Conservation (phyloP, 208 protist genomes). For the Leishmania tropica region DNA sequence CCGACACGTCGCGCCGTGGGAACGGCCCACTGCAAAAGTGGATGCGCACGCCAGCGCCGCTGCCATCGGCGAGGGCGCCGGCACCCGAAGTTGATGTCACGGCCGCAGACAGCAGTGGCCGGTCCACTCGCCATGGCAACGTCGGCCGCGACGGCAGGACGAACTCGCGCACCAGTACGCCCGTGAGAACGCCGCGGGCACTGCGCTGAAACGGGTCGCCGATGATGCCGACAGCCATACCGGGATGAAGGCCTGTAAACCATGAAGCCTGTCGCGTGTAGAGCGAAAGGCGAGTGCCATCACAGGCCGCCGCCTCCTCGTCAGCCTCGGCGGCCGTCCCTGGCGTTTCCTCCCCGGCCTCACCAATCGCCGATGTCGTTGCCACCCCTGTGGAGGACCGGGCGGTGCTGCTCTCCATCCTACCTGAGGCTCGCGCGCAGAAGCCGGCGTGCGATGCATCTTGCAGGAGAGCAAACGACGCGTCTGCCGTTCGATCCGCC, state of each 20-base stretch:
- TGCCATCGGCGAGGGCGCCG: background rate
- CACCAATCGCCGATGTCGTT: background rate
- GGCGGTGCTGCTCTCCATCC: background rate
- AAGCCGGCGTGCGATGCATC: background rate
- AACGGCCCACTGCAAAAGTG: slow-evolving; percentile 90
- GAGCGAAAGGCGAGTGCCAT: slow-evolving; percentile 56
- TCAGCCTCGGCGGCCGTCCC: slow-evolving; percentile 31
- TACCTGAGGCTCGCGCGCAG: background rate
- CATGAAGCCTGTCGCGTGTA: slow-evolving; percentile 55
- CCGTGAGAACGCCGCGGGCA: slow-evolving; percentile 68
- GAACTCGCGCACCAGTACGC: slow-evolving; percentile 73
- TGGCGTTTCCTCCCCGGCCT: slow-evolving; percentile 18
- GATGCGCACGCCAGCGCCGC: slow-evolving; percentile 44
- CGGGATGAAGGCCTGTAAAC: slow-evolving; percentile 86
- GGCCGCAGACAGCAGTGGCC: slow-evolving; percentile 24
- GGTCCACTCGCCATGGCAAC: slow-evolving; percentile 66
- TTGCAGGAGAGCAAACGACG: slow-evolving; percentile 18
- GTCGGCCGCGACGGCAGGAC: slow-evolving; percentile 59
- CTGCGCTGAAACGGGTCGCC: slow-evolving; percentile 83
- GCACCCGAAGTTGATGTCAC: background rate
- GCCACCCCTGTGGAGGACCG: background rate
- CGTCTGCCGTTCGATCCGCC: slow-evolving; percentile 18
- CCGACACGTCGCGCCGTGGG: slow-evolving; percentile 59
- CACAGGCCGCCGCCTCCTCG: slow-evolving; percentile 24
- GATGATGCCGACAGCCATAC: slow-evolving; percentile 81